A percentile compares a stretch with the other conserved stretches of the same genome.
These are phyloP conservation scores for Plasmodium vivax DNA, from an alignment of 169 alveolate genomes.

Conservation along the genomic window DNA sequence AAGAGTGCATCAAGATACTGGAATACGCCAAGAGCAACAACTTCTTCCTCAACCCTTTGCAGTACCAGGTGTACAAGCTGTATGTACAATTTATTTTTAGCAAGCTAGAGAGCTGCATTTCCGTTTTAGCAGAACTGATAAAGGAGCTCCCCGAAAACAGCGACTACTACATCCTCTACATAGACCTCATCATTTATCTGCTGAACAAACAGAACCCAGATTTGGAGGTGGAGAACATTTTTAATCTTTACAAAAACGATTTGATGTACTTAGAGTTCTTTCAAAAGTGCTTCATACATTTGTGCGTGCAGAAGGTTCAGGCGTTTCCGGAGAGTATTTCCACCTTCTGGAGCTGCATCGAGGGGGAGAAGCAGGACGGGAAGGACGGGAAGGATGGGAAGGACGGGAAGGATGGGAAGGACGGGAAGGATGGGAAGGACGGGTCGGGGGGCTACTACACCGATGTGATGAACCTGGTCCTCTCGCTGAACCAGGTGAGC, in stretches of 20 bases:
- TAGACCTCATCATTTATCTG: conserved; percentile 28
- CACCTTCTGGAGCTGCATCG: conserved; percentile 14
- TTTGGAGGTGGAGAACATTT: background rate
- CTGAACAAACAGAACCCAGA: conserved; percentile 1
- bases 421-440: background rate
- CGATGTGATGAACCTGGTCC: background rate
- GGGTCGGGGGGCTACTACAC: background rate
- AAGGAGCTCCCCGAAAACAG: conserved; percentile 40
- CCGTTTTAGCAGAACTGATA: background rate
- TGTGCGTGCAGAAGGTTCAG: background rate
- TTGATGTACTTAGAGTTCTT: conserved; percentile 62
- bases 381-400: too few species aligned
- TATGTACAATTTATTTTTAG: conserved; percentile 24
- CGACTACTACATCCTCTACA: conserved; percentile 46
- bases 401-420: too few species aligned
- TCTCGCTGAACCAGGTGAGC: background rate
- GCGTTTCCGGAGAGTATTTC: conserved; percentile 2
- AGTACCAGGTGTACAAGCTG: conserved; percentile 30
- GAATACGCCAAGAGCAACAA: conserved; percentile 44
- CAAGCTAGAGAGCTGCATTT: background rate
- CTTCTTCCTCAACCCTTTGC: conserved; percentile 42
- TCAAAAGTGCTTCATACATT: conserved; percentile 32
- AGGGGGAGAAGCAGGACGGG: background rate
- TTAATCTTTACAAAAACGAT: conserved; percentile 28
- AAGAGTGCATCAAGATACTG: conserved; percentile 31